phyloP scores from a whole-genome alignment of 768 basidiomycete species.

The Lepiota brunneoincarnata region DNA sequence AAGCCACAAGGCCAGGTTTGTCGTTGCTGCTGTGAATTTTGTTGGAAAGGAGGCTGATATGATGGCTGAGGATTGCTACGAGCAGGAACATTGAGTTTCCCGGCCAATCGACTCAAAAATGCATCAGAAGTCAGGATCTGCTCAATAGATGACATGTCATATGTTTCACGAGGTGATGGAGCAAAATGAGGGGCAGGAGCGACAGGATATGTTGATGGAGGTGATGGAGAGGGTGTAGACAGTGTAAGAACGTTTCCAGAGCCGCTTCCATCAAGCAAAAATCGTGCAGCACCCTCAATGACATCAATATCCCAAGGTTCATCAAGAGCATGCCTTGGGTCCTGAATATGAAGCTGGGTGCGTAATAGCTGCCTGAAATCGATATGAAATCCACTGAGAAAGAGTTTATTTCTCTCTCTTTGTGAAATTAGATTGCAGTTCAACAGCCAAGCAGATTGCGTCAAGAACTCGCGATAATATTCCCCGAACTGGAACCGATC shows the following conservation, averaged over 20 bases:
- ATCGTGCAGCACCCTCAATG: slow-evolving; percentile 7
- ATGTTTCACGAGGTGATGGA: too few species aligned
- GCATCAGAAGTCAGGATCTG: too few species aligned
- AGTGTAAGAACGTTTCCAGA: not conserved
- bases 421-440: not conserved
- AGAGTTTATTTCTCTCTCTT: not conserved
- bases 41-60: not conserved
- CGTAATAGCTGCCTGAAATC: slow-evolving; percentile 1
- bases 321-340: slow-evolving; percentile 10
- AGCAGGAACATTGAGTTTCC: too few species aligned
- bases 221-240: not conserved
- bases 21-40: not conserved
- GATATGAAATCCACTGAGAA: slow-evolving; percentile 10
- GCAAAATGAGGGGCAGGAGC: too few species aligned
- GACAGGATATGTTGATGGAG: too few species aligned
- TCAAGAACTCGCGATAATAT: slow-evolving; percentile 9
- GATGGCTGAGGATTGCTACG: too few species aligned
- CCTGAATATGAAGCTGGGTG: not conserved
- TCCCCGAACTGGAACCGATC: not conserved
- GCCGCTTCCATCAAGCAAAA: not conserved
- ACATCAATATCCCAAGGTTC: slow-evolving; percentile 8
- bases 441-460: not conserved
- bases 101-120: too few species aligned
- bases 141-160: too few species aligned
- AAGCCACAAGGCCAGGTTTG: too few species aligned